Percentiles rank a stretch among this genome's conserved stretches.
These are phyloP conservation scores for apple (Malus domestica) DNA, from an alignment of 306 rosid species.

Conservation along the genomic window DNA sequence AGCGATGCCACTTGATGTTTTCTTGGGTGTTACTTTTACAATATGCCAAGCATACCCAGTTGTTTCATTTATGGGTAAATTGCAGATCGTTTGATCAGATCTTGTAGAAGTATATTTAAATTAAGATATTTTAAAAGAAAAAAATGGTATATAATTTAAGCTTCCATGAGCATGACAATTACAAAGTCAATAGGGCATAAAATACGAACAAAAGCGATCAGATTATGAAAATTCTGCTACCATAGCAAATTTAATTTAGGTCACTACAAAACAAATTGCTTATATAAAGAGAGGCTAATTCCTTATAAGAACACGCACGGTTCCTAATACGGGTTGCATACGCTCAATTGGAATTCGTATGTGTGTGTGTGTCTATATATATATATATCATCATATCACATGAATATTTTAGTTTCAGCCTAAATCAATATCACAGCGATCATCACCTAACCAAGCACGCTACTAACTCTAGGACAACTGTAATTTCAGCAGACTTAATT, in stretches of 20 bases:
- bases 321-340: no score
- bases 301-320: no score
- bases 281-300: no score
- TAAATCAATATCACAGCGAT: no score
- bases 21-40: background rate
- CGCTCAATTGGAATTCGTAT: no score
- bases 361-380: no score
- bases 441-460: no score
- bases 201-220: background rate
- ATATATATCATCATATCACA: no score
- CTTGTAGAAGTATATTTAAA: background rate
- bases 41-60: background rate
- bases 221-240: background rate
- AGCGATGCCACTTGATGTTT: background rate
- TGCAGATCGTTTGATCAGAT: background rate
- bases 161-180: background rate
- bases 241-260: background rate
- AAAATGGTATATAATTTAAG: background rate
- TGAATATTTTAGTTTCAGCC: no score
- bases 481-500: no score
- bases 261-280: no score
- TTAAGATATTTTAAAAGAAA: background rate
- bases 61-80: background rate
- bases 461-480: no score
- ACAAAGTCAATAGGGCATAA: background rate